Evolutionary conservation across 2,329 filamentous ascomycete genomes (phyloP), one percentile per base, ranked within the genome.

Genomic region (Scytalidium sp.): DNA sequence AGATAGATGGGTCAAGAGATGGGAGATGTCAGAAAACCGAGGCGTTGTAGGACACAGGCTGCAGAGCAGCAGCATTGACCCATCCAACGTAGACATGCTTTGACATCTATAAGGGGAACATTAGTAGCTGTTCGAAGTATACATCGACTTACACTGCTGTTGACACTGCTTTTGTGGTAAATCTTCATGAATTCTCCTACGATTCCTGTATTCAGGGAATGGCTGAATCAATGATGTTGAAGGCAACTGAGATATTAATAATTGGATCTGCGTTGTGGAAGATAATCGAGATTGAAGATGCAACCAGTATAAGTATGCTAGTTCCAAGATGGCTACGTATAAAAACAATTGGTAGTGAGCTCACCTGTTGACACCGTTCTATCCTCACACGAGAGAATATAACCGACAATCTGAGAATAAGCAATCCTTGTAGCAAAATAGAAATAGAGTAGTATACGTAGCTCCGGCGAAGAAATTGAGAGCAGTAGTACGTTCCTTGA

Each of bases 1-100:
- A 52, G 88, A 84, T 54, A 97, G 83, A 65, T 97, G 93, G 11
- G 93, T 97, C 64, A 97, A 81, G 32, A 97, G 76, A 68, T 97
- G 93, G 27, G 92, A 96, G 41, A 91, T 77, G 68, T 97, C 93
- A 49, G 90, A 96, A 71, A 97, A 97, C 23, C 72, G 80, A 36
- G 90, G 89, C 53, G 79, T 80, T 58, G 86, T 89, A 29, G 88
- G 86, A 66, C 93, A 97, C 58, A 96, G 85, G 62, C 78, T 84
- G 80, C 93, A 97, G 59, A 83, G 72, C 44, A 97, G 81, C 50
- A 87, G 83, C 51, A 91, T 85, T 43, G 49, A 19, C 15, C 43
- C 49, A 21, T 47, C 45, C 42, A 55, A 47, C 19, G 29, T 44
- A 40, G 51, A 48, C 51, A 53, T 53, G 9, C 20, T 52, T 25